phyloP scores from a whole-genome alignment of 1,139 yeast species.

The Debaryomyces nepalensis region DNA sequence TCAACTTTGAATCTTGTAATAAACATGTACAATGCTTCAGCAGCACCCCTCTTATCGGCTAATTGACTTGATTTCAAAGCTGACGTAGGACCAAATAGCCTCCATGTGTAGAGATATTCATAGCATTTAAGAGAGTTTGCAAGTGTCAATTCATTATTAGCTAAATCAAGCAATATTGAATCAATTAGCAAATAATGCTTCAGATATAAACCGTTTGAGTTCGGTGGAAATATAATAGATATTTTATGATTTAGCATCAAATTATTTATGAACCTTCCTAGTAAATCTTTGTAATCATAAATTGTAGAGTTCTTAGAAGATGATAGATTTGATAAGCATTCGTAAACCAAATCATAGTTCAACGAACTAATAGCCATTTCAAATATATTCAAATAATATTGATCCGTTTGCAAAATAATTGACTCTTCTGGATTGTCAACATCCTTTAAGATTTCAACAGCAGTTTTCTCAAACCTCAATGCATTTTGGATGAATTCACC shows the following conservation, averaged over 20 bases:
- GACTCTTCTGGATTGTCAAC: conserved; percentile 9
- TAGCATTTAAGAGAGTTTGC: conserved; percentile 50
- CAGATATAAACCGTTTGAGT: conserved; percentile 26
- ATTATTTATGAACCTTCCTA: conserved; percentile 30
- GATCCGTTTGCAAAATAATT: conserved; percentile 17
- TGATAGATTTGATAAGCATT: conserved; percentile 31
- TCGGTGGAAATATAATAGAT: conserved; percentile 29
- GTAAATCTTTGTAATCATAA: conserved; percentile 19
- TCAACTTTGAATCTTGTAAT: conserved; percentile 44
- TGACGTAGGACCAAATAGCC: conserved; percentile 38
- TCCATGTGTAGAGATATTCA: conserved; percentile 60
- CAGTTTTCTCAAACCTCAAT: conserved; percentile 37
- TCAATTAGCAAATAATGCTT: conserved; percentile 42
- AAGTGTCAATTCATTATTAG: conserved; percentile 38
- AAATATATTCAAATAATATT: conserved; percentile 36
- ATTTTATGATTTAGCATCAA: conserved; percentile 29
- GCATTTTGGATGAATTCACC: conserved; percentile 30
- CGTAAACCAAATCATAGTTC: conserved; percentile 31
- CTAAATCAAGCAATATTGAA: conserved; percentile 42
- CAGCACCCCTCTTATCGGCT: conserved; percentile 57
- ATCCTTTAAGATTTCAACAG: conserved; percentile 30
- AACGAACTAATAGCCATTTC: conserved; percentile 34
- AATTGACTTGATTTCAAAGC: conserved; percentile 20
- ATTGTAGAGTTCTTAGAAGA: conserved; percentile 12
- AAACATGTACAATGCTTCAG: conserved; percentile 60